Percentiles rank a stretch among this genome's conserved stretches.
Evolutionary conservation across 345 rosid genomes (phyloP).

Genomic region (Boechera divaricarpa): DNA sequence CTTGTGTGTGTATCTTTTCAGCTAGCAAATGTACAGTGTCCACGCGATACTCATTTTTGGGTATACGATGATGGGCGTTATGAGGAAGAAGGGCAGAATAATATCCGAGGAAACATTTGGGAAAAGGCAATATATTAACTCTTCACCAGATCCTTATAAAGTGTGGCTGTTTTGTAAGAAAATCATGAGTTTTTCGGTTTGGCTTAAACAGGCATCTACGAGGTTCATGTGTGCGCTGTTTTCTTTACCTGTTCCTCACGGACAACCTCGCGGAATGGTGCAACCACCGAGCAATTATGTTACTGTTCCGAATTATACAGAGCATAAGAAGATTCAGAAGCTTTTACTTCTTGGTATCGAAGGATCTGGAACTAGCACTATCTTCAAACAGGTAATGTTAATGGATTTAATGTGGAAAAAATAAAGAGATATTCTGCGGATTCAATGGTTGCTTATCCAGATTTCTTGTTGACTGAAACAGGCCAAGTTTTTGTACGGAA

Average conservation of each 20-base stretch:
- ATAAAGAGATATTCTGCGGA: conserved; percentile 7
- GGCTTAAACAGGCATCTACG: conserved; percentile 79
- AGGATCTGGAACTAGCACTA: conserved; percentile 97
- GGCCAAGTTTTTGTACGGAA: conserved; percentile 95
- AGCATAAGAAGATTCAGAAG: conserved; percentile 79
- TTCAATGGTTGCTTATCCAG: conserved; percentile 20
- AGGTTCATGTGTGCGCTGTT: conserved; percentile 80
- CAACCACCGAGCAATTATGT: conserved; percentile 79
- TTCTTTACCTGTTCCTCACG: conserved; percentile 87
- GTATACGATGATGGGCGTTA: conserved; percentile 90
- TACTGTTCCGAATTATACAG: conserved; percentile 79
- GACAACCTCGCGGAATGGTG: conserved; percentile 68
- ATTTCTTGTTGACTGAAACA: conserved; percentile 45
- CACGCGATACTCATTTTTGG: conserved; percentile 93
- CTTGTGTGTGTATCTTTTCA: conserved; percentile 47
- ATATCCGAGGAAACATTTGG: conserved; percentile 91
- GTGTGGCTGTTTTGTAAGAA: conserved; percentile 1
- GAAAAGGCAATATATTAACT: conserved; percentile 59
- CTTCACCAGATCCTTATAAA: not conserved
- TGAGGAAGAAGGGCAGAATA: conserved; percentile 96
- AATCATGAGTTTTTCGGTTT: conserved; percentile 28
- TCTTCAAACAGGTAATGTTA: conserved; percentile 86
- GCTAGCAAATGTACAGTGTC: conserved; percentile 87
- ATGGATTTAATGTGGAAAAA: not conserved
- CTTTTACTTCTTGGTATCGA: conserved; percentile 82